phyloP scores from a whole-genome alignment of 83 land plant genomes.

The Thuja plicata region DNA sequence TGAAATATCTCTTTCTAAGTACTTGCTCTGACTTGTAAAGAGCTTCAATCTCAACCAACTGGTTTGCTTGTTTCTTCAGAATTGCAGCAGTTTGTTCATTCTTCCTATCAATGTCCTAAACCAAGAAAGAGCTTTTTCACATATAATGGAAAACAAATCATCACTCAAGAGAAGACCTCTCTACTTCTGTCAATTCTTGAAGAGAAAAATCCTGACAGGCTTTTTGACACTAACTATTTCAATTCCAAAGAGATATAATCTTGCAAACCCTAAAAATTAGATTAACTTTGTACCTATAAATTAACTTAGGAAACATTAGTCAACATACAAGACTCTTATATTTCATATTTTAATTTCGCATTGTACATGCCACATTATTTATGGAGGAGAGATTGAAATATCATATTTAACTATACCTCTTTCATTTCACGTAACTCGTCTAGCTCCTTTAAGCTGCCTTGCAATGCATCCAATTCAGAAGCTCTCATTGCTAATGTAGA shows the following conservation, averaged over 20 bases:
- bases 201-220: not conserved
- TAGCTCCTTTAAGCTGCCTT: constrained; percentile 66
- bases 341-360: not conserved
- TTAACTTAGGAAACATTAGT: not conserved
- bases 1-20: constrained; percentile 88
- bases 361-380: not conserved
- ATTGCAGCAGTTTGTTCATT: constrained; percentile 94
- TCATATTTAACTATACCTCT: constrained; percentile 40
- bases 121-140: not conserved
- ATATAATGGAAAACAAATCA: not conserved
- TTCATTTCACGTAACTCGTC: constrained; percentile 88
- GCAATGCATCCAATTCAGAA: constrained; percentile 56
- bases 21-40: constrained; percentile 93
- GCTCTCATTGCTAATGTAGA: constrained; percentile 47
- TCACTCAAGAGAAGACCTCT: not conserved
- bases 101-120: constrained; percentile 92
- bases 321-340: not conserved
- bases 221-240: not conserved
- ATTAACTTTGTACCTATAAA: not conserved
- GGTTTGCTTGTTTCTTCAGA: constrained; percentile 87
- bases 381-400: not conserved
- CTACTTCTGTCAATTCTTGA: not conserved
- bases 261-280: not conserved
- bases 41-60: constrained; percentile 74
- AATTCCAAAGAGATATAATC: not conserved